phyloP scores from a whole-genome alignment of 2,329 filamentous ascomycete species.

The Colletotrichum orchidophilum region DNA sequence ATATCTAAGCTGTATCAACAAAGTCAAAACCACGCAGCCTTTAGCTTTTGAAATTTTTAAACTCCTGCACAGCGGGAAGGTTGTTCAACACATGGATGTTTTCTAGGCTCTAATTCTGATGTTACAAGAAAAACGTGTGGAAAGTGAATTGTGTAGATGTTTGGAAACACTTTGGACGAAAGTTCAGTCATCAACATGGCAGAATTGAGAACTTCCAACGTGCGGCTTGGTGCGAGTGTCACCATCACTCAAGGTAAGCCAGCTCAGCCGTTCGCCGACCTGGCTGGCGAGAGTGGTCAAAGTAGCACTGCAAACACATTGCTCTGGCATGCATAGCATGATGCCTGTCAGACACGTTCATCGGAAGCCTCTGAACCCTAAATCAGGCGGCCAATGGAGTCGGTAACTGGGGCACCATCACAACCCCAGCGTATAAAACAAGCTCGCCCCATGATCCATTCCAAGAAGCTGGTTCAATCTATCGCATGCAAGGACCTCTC shows the following conservation, averaged over 20 bases:
- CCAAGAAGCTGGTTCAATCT: neutral
- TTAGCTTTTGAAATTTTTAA: too few species aligned
- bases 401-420: neutral
- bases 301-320: neutral
- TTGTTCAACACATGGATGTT: neutral
- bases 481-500: neutral
- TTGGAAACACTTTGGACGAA: neutral
- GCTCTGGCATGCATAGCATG: neutral
- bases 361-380: conserved; percentile 12
- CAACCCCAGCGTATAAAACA: neutral
- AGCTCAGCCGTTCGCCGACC: neutral
- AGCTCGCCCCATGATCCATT: neutral
- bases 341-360: conserved; percentile 5
- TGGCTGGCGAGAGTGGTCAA: neutral
- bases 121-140: neutral
- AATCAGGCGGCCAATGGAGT: neutral
- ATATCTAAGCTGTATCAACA: too few species aligned
- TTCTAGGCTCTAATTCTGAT: neutral
- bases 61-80: neutral
- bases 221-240: neutral
- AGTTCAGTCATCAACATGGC: neutral
- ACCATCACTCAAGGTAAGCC: neutral
- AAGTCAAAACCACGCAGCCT: too few species aligned
- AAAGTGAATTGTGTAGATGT: neutral
- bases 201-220: neutral